phyloP scores from a whole-genome alignment of 495 filamentous ascomycete genomes.

The Polyplosphaeria fusca region DNA sequence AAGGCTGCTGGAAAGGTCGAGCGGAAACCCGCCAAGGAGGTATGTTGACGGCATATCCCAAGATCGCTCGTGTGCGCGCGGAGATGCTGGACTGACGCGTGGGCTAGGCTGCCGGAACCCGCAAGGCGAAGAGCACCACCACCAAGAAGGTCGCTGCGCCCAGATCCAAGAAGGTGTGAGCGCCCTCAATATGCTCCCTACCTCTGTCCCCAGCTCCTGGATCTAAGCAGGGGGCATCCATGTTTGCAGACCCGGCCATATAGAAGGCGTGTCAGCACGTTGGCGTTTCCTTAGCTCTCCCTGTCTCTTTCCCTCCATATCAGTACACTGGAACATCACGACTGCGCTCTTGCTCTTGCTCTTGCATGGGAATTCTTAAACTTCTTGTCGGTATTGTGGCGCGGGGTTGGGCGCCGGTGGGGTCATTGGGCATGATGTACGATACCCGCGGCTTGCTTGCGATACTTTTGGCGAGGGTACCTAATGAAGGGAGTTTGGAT shows the following conservation, averaged over 20 bases:
- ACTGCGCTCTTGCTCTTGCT: too few species aligned
- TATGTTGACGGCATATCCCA: constrained; percentile 17
- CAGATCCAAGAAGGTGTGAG: constrained; percentile 21
- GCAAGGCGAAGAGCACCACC: constrained; percentile 25
- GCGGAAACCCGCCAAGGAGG: constrained; percentile 33
- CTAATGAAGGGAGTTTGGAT: too few species aligned
- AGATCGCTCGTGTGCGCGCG: background rate
- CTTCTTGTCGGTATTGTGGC: constrained; percentile 13
- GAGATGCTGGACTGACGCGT: background rate
- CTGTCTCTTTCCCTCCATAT: background rate
- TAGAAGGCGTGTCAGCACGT: background rate
- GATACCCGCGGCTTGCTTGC: constrained; percentile 13
- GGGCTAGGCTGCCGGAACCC: constrained; percentile 27
- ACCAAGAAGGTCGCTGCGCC: constrained; percentile 26
- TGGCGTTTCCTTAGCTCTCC: background rate
- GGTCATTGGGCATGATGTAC: constrained; percentile 2
- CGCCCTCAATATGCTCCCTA: background rate
- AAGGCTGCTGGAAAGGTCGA: constrained; percentile 30
- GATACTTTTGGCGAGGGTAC: too few species aligned
- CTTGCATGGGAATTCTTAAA: background rate
- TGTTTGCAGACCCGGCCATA: too few species aligned
- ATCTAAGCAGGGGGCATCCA: too few species aligned
- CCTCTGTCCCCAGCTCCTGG: too few species aligned
- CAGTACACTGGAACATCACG: too few species aligned
- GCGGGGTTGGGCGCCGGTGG: constrained; percentile 5